Conservation (phyloP, 495 filamentous ascomycete genomes). For the Talaromyces borbonicus region DNA sequence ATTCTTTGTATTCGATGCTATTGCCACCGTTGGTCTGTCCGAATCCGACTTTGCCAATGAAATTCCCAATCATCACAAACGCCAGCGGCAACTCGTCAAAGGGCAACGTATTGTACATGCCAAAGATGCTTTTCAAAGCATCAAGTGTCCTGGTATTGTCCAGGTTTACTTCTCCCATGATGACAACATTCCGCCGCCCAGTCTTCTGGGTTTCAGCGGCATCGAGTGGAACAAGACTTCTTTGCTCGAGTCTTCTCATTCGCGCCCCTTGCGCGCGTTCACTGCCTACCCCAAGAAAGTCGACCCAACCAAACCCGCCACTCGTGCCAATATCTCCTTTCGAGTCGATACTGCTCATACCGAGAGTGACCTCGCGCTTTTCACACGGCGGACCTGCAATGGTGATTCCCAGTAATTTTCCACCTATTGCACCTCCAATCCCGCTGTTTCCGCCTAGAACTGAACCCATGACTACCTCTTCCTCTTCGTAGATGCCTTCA, state of each 20-base stretch:
- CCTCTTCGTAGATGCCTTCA: constrained; percentile 91
- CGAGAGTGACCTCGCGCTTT: constrained; percentile 66
- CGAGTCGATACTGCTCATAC: constrained; percentile 47
- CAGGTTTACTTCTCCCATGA: constrained; percentile 76
- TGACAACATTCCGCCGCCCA: constrained; percentile 46
- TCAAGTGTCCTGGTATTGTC: constrained; percentile 69
- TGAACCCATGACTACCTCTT: constrained; percentile 55
- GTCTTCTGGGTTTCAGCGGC: constrained; percentile 22
- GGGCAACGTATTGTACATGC: constrained; percentile 45
- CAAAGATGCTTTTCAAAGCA: constrained; percentile 66
- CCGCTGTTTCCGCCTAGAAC: constrained; percentile 66
- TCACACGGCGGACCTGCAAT: constrained; percentile 87
- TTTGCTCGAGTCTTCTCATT: constrained; percentile 68
- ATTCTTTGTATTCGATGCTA: constrained; percentile 89
- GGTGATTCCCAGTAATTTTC: constrained; percentile 79
- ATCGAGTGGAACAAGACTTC: constrained; percentile 19
- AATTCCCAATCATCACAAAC: constrained; percentile 78
- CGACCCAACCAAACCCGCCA: constrained; percentile 90
- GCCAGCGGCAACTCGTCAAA: constrained; percentile 54
- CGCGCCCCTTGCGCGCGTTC: constrained; percentile 72
- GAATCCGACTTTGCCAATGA: constrained; percentile 63
- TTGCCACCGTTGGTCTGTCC: constrained; percentile 55
- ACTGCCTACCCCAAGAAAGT: constrained; percentile 86
- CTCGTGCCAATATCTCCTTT: constrained; percentile 47
- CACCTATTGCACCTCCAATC: constrained; percentile 80